Conservation (phyloP, 2,329 filamentous ascomycete species). For the Aspergillus piperis region DNA sequence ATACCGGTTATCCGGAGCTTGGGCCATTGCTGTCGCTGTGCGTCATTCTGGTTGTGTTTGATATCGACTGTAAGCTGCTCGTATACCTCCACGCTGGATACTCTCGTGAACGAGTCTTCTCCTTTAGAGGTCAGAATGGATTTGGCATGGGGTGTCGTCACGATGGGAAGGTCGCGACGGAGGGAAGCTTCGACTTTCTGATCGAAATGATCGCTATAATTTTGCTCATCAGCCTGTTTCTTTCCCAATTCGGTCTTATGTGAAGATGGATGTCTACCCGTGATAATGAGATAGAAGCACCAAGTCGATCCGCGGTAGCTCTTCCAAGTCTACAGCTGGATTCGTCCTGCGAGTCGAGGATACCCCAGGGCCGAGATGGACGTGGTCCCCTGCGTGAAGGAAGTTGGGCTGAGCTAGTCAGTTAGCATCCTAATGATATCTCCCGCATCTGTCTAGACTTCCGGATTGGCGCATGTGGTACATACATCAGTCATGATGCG, state of each 20-base stretch:
- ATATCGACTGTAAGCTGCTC: slow-evolving; percentile 54
- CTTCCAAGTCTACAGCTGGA: slow-evolving; percentile 61
- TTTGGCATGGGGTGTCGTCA: slow-evolving; percentile 65
- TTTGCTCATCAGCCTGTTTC: too few species aligned
- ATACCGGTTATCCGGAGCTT: slow-evolving; percentile 61
- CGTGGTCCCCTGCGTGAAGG: slow-evolving; percentile 65
- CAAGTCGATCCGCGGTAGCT: slow-evolving; percentile 60
- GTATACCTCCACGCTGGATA: slow-evolving; percentile 59
- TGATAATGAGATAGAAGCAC: slow-evolving; percentile 68
- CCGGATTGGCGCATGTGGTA: neutral
- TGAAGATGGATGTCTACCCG: slow-evolving; percentile 35
- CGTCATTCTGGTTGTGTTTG: slow-evolving; percentile 2
- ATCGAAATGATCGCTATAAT: slow-evolving; percentile 55
- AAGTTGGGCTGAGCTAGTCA: slow-evolving; percentile 57
- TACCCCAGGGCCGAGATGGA: slow-evolving; percentile 66
- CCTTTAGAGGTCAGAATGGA: slow-evolving; percentile 50
- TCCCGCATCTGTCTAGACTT: too few species aligned
- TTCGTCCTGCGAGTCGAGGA: slow-evolving; percentile 57
- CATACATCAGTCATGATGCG: slow-evolving; percentile 44
- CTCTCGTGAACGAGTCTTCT: slow-evolving; percentile 55
- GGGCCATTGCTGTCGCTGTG: slow-evolving; percentile 31
- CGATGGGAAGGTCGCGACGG: slow-evolving; percentile 59
- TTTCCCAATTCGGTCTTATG: neutral
- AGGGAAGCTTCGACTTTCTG: slow-evolving; percentile 54
- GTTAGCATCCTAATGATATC: too few species aligned